These are phyloP conservation scores for Irpex sp. DNA, from an alignment of 1,284 basidiomycete genomes.

Conservation along the genomic window DNA sequence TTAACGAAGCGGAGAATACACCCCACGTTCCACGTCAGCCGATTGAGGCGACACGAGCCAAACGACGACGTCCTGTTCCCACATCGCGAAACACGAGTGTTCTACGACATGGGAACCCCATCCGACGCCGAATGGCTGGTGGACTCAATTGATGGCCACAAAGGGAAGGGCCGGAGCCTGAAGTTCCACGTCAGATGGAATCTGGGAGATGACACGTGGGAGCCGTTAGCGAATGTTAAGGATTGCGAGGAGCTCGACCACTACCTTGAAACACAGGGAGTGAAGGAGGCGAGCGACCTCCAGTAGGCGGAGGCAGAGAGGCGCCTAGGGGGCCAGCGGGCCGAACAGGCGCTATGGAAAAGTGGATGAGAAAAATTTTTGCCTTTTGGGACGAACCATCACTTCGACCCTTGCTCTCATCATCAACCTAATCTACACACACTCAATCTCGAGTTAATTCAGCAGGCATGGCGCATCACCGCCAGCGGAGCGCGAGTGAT, in stretches of 20 bases:
- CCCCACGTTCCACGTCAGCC: constrained; percentile 23
- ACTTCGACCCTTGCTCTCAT: no score
- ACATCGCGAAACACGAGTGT: constrained; percentile 11
- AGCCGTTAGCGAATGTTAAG: constrained; percentile 15
- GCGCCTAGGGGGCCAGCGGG: not conserved
- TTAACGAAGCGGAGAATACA: constrained; percentile 20
- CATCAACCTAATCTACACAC: no score
- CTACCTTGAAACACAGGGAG: constrained; percentile 19
- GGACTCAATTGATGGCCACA: constrained; percentile 24
- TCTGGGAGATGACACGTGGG: constrained; percentile 28
- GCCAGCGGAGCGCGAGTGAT: no score
- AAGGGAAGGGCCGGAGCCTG: constrained; percentile 16
- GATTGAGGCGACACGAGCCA: constrained; percentile 18
- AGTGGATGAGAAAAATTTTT: no score
- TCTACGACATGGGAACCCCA: constrained; percentile 24
- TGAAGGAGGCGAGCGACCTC: not conserved
- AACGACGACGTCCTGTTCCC: constrained; percentile 25
- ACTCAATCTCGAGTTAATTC: no score
- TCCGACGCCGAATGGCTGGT: constrained; percentile 18
- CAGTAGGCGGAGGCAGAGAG: not conserved
- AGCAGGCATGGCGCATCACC: no score
- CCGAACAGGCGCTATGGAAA: not conserved
- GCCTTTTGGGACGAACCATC: no score
- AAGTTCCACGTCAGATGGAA: constrained; percentile 30
- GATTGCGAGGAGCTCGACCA: constrained; percentile 21